Evolutionary conservation across 2,329 filamentous ascomycete genomes (phyloP).

Genomic region (Fusarium piperis): DNA sequence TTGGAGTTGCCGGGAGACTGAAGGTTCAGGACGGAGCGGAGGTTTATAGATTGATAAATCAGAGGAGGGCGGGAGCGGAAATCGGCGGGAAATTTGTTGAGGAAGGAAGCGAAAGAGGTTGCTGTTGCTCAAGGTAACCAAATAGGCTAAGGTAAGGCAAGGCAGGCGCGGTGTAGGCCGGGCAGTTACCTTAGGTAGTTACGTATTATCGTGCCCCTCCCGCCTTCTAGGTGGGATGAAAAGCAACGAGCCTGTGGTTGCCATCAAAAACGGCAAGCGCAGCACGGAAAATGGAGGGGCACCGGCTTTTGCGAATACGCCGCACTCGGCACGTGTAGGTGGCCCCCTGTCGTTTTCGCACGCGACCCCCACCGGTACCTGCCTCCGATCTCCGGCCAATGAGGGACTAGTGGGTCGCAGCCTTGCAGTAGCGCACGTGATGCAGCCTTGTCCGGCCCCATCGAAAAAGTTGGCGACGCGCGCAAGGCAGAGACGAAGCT

Average conservation of each 20-base stretch:
- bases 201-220: slow-evolving; percentile 21
- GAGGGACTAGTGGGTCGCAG: not conserved
- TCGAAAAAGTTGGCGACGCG: slow-evolving; percentile 44
- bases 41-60: slow-evolving; percentile 25
- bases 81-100: slow-evolving; percentile 37
- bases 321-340: slow-evolving; percentile 37
- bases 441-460: slow-evolving; percentile 27
- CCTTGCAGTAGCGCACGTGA: slow-evolving; percentile 38
- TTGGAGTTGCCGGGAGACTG: slow-evolving; percentile 7
- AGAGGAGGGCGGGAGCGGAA: slow-evolving; percentile 20
- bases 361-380: slow-evolving; percentile 36
- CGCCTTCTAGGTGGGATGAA: slow-evolving; percentile 11
- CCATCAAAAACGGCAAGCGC: slow-evolving; percentile 30
- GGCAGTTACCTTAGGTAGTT: not conserved
- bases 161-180: not conserved
- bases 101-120: slow-evolving; percentile 3
- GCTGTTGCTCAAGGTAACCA: slow-evolving; percentile 10
- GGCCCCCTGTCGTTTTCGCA: slow-evolving; percentile 17
- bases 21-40: slow-evolving; percentile 15
- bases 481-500: slow-evolving; percentile 30
- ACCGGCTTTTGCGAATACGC: slow-evolving; percentile 38
- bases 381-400: slow-evolving; percentile 14
- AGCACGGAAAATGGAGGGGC: slow-evolving; percentile 36
- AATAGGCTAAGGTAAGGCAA: not conserved
- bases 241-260: not conserved